phyloP scores from a whole-genome alignment of 2,329 filamentous ascomycete species.

The Sclerotinia spermophila region DNA sequence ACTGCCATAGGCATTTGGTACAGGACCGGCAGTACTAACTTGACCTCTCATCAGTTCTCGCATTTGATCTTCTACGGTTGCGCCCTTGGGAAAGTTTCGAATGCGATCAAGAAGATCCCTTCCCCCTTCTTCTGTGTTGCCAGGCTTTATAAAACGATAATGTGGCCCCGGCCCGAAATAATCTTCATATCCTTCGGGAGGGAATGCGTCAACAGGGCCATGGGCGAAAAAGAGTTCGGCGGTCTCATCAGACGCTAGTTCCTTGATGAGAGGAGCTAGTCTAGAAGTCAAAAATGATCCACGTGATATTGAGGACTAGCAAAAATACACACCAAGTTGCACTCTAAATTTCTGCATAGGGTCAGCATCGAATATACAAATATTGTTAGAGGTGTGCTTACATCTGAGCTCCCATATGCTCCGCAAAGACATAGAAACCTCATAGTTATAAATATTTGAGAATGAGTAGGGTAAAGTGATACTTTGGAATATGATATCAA shows the following conservation, averaged over 20 bases:
- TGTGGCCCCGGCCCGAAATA: conserved; percentile 55
- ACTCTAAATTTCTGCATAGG: conserved; percentile 52
- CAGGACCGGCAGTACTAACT: conserved; percentile 14
- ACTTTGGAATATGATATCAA: not conserved
- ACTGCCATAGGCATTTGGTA: conserved; percentile 21
- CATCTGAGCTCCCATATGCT: conserved; percentile 54
- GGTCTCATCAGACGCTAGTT: conserved; percentile 44
- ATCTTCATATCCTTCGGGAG: conserved; percentile 52
- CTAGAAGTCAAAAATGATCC: conserved; percentile 21
- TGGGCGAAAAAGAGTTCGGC: conserved; percentile 51
- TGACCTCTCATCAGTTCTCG: conserved; percentile 28
- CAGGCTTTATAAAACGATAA: conserved; percentile 53
- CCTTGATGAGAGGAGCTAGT: conserved; percentile 48
- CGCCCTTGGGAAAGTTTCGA: conserved; percentile 32
- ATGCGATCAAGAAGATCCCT: conserved; percentile 33
- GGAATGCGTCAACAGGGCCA: conserved; percentile 47
- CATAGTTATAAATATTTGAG: conserved; percentile 39
- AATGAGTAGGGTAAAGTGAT: not conserved
- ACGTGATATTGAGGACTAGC: conserved; percentile 1
- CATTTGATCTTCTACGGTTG: conserved; percentile 34
- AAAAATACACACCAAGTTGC: conserved; percentile 44
- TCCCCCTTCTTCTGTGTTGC: conserved; percentile 35
- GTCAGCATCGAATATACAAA: conserved; percentile 20
- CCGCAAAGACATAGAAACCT: conserved; percentile 56
- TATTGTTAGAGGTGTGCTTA: conserved; percentile 36